Conservation (phyloP, 257 asterid species). For the Solanum ahanhuiri region DNA sequence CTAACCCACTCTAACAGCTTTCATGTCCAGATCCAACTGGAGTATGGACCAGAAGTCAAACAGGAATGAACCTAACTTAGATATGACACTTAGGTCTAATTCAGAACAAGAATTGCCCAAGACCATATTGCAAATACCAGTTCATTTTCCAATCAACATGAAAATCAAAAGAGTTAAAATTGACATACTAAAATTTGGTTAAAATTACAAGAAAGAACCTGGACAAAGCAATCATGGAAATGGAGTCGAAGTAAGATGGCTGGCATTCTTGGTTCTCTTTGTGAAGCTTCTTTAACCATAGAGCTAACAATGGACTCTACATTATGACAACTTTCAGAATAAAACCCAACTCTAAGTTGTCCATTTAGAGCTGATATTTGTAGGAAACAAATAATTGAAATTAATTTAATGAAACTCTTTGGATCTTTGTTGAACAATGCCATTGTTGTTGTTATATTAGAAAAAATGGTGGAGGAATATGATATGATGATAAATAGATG, state of each 20-base stretch:
- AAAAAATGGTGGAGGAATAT: background rate
- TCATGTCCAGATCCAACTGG: background rate
- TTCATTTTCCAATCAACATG: background rate
- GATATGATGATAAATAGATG: background rate
- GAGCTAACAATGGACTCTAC: slow-evolving; percentile 29
- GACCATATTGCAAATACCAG: background rate
- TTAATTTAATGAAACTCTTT: background rate
- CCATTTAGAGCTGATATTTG: slow-evolving; percentile 2
- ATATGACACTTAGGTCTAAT: background rate
- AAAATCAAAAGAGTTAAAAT: background rate
- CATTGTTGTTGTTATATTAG: background rate
- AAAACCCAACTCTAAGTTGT: slow-evolving; percentile 26
- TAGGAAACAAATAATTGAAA: background rate
- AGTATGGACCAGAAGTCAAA: background rate
- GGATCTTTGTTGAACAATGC: background rate
- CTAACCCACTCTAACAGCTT: background rate
- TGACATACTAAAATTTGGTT: background rate
- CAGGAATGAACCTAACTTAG: background rate
- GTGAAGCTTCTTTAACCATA: slow-evolving; percentile 18
- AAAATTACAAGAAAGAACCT: slow-evolving; percentile 6
- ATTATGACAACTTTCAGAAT: slow-evolving; percentile 31
- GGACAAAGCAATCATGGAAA: slow-evolving; percentile 38
- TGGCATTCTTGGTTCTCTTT: slow-evolving; percentile 9
- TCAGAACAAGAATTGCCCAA: background rate
- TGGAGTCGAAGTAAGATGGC: slow-evolving; percentile 30